Base-by-base conservation (phyloP, 495 filamentous ascomycete genomes). In the Lasiosphaeria miniovina region DNA sequence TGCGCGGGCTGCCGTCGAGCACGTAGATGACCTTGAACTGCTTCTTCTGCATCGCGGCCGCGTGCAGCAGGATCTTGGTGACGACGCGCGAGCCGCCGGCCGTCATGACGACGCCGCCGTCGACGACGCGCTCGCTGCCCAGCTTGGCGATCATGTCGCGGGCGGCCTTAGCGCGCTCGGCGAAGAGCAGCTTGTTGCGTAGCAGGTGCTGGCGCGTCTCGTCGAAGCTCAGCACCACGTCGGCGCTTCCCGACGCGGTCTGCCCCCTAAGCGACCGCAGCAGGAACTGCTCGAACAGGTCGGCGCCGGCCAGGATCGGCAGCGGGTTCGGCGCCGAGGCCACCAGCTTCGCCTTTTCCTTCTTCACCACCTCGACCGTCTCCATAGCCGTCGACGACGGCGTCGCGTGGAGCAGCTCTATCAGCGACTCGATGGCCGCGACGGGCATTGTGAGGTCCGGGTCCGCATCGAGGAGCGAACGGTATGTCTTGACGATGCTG, bases 271-370 rank as follows among this genome's bases (percentile, higher is more conserved):
- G 77, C 70, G 75, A 77, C 58, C 70, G 65, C 58, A 96, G 88
- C 50, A 98, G 84, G 74, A 93, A 98, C 67, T 91, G 86, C 72
- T 94, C 91, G 79, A 98, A 98, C 58, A 97, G 82, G 71, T 97
- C 93, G 65, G 93, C 96, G 65, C 94, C 94, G 52, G 95, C 94
- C 38, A 89, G 90, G 24, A 97, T 82, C 33, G 93, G 88, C 62
- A 98, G 90, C 12, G 93, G 89, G 74, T 98, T 98, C 3, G 89
- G 78, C 46, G 93, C 85, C 12, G 86, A 81, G 55, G 77, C 75
- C 59, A 98, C 82, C 62, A 86, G 84, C 8, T 78, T 72, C 59
- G 90, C 90, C 55, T 70, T 72, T 59, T 90, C 86, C 35, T 82
- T 82, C 68, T 86, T 84, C 60, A 98, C 85, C 35, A 93, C 83